Base-by-base conservation (phyloP, 2,329 filamentous ascomycete genomes). In the Pestalotiopsis sp. region DNA sequence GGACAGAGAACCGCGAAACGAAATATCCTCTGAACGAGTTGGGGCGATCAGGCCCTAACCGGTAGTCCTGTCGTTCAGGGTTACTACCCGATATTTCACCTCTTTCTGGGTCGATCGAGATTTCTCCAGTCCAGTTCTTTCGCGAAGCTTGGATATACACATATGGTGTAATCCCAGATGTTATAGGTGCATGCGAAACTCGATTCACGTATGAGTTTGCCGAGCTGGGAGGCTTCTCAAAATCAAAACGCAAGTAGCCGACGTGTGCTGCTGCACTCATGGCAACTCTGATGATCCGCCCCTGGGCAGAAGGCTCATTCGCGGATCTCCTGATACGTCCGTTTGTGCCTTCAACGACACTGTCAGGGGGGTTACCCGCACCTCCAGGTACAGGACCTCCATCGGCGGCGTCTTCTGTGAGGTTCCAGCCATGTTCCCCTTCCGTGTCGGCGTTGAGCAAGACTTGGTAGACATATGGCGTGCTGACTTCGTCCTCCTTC, bases 381-480 rank as follows among this genome's bases (percentile, higher is more conserved):
- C 79, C 82, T 1, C 81, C 82, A 4, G 79, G 82, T 57, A 81
- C 81, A 12, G 77, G 82, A 36, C 76, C 80, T 69, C 66, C 70
- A 9, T 72, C 71, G 5, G 69, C 73, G 38, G 74, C 73, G 7
- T 70, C 70, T 68, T 76, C 80, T 3, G 80, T 81, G 11, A 81
- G 73, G 69, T 81, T 77, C 77, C 76, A 79, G 6, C 41, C 62
- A 52, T 64, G 76, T 31, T 75, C 76, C 4, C 77, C 73, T 23
- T 76, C 70, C 0, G 77, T 77, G 31, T 81, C 76, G 1, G 80
- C 81, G 69, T 84, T 77, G 11, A 85, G 74, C 6, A 77, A 69
- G 0, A 83, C 79, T 68, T 85, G 82, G 70, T 86, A 85, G 4
- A 85, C 79, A 69, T 85, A 85, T 0, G 83, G 76, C 6, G 80